Percentiles rank a stretch among this genome's conserved stretches.
phyloP scores from a whole-genome alignment of 495 filamentous ascomycete species.

The Lasiosphaeriaceae sp. region DNA sequence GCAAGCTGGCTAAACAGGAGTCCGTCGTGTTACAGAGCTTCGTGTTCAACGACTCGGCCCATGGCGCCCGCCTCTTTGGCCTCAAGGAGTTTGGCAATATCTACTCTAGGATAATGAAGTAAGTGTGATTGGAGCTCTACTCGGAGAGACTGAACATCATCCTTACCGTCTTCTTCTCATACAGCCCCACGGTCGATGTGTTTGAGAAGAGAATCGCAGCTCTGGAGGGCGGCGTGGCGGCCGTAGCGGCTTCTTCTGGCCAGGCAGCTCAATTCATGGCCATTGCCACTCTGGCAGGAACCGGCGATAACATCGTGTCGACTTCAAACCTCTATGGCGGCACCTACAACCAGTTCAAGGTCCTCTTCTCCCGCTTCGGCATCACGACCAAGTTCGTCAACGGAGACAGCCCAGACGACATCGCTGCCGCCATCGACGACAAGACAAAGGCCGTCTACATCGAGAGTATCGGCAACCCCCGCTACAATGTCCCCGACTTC shows the following conservation, averaged over 20 bases:
- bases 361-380: constrained; percentile 79
- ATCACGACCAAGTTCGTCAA: constrained; percentile 88
- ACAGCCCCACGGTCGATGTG: constrained; percentile 89
- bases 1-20: constrained; percentile 5
- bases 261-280: constrained; percentile 95
- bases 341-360: constrained; percentile 98
- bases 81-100: constrained; percentile 99
- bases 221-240: constrained; percentile 89
- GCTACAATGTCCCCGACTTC: constrained; percentile 90
- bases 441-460: constrained; percentile 95
- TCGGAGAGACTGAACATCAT: not conserved
- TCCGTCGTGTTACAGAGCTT: constrained; percentile 58
- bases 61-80: constrained; percentile 92
- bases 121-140: constrained; percentile 15
- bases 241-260: constrained; percentile 83
- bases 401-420: constrained; percentile 78
- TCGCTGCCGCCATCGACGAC: constrained; percentile 84
- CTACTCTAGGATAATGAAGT: constrained; percentile 97
- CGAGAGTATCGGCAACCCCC: constrained; percentile 93
- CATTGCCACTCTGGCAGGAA: constrained; percentile 74
- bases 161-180: not conserved
- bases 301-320: constrained; percentile 92
- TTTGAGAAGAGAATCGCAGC: constrained; percentile 97
- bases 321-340: constrained; percentile 94
- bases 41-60: constrained; percentile 94